Conservation (phyloP, 2,329 filamentous ascomycete species). For the Chalaropsis thielavioides region DNA sequence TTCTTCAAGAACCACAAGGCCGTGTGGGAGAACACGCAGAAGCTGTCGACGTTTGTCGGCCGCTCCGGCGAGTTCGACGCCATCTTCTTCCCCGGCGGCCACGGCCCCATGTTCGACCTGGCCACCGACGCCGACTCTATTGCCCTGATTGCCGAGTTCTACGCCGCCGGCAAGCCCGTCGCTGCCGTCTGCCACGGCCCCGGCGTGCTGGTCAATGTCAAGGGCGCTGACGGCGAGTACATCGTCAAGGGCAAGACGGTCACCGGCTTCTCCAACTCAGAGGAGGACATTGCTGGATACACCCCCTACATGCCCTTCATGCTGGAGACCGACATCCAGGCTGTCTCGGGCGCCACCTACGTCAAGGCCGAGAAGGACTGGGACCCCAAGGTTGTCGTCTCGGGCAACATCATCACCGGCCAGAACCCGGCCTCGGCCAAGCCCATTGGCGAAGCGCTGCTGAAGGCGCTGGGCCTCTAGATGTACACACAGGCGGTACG, state of each 20-base stretch:
- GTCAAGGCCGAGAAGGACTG: conserved; percentile 39
- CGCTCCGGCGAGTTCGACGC: conserved; percentile 48
- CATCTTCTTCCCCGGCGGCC: conserved; percentile 42
- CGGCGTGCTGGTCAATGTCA: conserved; percentile 45
- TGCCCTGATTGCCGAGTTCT: conserved; percentile 48
- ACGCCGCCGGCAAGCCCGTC: conserved; percentile 44
- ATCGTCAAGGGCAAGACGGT: conserved; percentile 42
- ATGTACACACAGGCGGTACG: background rate
- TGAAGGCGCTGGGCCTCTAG: conserved; percentile 29
- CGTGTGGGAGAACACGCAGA: conserved; percentile 49
- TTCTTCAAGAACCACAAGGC: conserved; percentile 42
- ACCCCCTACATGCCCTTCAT: conserved; percentile 43
- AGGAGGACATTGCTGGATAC: conserved; percentile 34
- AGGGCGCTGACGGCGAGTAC: conserved; percentile 34
- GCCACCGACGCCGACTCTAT: conserved; percentile 41
- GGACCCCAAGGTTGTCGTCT: conserved; percentile 35
- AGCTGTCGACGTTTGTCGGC: conserved; percentile 41
- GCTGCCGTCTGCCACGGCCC: conserved; percentile 57
- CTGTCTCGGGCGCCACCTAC: conserved; percentile 39
- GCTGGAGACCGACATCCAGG: conserved; percentile 40
- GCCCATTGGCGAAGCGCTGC: conserved; percentile 37
- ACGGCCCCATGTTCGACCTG: conserved; percentile 55
- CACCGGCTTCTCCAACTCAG: conserved; percentile 49
- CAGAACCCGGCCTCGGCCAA: conserved; percentile 43
- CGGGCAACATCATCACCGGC: conserved; percentile 40